Conservation (phyloP, 1,284 basidiomycete species). For the Naganishia sp. region DNA sequence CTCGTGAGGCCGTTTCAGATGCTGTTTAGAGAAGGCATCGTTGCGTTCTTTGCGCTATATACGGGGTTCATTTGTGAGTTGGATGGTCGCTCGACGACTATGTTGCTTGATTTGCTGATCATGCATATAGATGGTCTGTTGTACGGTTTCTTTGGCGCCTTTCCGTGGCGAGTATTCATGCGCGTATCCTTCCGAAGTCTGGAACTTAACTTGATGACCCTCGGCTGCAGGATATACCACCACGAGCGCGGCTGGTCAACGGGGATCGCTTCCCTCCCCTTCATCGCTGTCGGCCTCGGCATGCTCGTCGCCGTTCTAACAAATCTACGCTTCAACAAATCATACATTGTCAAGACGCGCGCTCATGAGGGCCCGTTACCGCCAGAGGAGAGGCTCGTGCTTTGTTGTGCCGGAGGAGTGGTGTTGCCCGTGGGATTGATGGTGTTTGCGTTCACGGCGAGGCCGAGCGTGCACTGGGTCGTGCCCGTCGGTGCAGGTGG, state of each 20-base stretch:
- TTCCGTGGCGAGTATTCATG: conserved; percentile 1
- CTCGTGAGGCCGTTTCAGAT: conserved; percentile 61
- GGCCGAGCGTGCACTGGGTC: conserved; percentile 33
- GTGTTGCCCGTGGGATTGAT: conserved; percentile 18
- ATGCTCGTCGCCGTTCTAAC: conserved; percentile 56
- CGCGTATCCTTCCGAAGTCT: not conserved
- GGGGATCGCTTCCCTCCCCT: conserved; percentile 60
- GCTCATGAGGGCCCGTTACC: conserved; percentile 1
- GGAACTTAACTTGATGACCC: not conserved
- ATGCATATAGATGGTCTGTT: conserved; percentile 6
- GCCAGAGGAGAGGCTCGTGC: conserved; percentile 8
- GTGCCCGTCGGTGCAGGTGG: conserved; percentile 31
- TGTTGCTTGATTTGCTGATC: not conserved
- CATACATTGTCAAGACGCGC: conserved; percentile 11
- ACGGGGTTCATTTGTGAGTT: conserved; percentile 23
- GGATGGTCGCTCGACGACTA: not conserved
- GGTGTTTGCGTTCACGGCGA: conserved; percentile 31
- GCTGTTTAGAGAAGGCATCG: conserved; percentile 68
- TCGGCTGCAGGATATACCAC: conserved; percentile 18
- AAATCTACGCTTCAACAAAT: conserved; percentile 15
- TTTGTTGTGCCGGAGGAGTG: conserved; percentile 14
- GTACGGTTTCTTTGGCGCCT: conserved; percentile 23
- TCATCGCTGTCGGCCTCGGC: conserved; percentile 66
- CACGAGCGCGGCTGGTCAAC: conserved; percentile 38
- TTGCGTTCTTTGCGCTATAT: conserved; percentile 66